Percentiles rank a stretch among this genome's conserved stretches.
These are phyloP conservation scores for Gynochthodes officinalis DNA, from an alignment of 257 asterid genomes.

Conservation along the genomic window DNA sequence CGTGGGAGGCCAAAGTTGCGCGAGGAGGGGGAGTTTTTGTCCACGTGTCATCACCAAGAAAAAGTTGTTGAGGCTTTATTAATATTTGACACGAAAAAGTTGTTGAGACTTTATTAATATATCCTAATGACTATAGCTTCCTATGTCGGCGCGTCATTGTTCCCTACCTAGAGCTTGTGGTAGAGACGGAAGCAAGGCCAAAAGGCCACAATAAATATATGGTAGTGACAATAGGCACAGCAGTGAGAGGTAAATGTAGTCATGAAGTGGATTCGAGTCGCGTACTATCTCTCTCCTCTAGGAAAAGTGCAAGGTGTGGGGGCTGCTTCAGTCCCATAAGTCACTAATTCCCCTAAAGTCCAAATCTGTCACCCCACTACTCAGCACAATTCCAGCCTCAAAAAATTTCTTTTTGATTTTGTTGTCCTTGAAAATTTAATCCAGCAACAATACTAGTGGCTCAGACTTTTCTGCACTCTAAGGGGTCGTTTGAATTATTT, in stretches of 20 bases:
- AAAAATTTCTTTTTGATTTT: constrained; percentile 26
- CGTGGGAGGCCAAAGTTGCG: too few species aligned
- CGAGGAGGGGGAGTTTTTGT: too few species aligned
- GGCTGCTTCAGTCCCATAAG: constrained; percentile 26
- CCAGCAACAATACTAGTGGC: constrained; percentile 65
- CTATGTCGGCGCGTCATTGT: constrained; percentile 2
- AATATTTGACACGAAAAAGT: too few species aligned
- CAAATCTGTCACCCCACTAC: too few species aligned
- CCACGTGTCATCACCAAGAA: too few species aligned
- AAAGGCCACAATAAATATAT: background rate
- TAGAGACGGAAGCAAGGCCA: constrained; percentile 15
- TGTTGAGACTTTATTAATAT: too few species aligned
- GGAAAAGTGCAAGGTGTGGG: constrained; percentile 54
- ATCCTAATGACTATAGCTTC: too few species aligned
- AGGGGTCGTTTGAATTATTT: too few species aligned
- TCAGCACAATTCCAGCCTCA: constrained; percentile 59
- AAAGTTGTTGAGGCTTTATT: too few species aligned
- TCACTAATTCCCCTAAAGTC: constrained; percentile 39
- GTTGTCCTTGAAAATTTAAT: constrained; percentile 13
- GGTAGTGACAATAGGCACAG: background rate
- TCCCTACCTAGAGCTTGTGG: constrained; percentile 38
- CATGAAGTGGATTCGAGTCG: background rate
- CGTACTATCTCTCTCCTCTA: constrained; percentile 7
- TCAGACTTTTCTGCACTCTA: constrained; percentile 42
- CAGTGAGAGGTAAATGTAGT: background rate